Conservation (phyloP, 2,329 filamentous ascomycete genomes). For the Epichloe bromicola region DNA sequence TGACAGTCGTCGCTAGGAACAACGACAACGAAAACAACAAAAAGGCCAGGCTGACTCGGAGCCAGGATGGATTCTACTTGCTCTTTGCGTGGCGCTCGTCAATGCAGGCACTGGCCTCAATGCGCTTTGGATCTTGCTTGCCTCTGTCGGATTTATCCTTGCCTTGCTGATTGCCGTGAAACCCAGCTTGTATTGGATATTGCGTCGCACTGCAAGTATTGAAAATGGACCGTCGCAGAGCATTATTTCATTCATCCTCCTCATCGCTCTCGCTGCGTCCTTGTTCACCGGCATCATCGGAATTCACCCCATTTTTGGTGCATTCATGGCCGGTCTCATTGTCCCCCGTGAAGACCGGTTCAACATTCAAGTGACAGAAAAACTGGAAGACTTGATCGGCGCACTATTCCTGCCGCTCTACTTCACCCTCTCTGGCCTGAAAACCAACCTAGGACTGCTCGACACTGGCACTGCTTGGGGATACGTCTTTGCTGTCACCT, state of each 20-base stretch:
- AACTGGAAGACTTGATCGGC: constrained; percentile 82
- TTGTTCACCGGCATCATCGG: constrained; percentile 88
- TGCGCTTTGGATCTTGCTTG: constrained; percentile 73
- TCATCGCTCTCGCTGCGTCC: constrained; percentile 64
- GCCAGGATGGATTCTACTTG: constrained; percentile 67
- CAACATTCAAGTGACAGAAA: constrained; percentile 81
- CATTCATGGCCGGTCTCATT: constrained; percentile 79
- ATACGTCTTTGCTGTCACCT: constrained; percentile 74
- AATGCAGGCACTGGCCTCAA: constrained; percentile 75
- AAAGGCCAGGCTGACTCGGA: background rate
- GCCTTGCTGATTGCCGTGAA: constrained; percentile 62
- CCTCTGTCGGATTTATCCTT: constrained; percentile 59
- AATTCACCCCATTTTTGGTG: constrained; percentile 88
- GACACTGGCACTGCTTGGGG: constrained; percentile 75
- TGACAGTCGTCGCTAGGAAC: background rate
- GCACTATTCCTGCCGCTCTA: constrained; percentile 81
- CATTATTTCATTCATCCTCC: constrained; percentile 68
- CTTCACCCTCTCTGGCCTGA: constrained; percentile 83
- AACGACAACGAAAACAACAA: too few relatives aligned
- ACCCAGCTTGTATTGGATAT: constrained; percentile 60
- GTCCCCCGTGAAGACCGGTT: constrained; percentile 79
- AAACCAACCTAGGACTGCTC: constrained; percentile 74
- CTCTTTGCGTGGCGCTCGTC: constrained; percentile 83
- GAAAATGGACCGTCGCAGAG: constrained; percentile 80
- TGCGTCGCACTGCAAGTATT: constrained; percentile 62